Evolutionary conservation across 306 rosid species (phyloP).

Genomic region (Hippophae gyantsensis): DNA sequence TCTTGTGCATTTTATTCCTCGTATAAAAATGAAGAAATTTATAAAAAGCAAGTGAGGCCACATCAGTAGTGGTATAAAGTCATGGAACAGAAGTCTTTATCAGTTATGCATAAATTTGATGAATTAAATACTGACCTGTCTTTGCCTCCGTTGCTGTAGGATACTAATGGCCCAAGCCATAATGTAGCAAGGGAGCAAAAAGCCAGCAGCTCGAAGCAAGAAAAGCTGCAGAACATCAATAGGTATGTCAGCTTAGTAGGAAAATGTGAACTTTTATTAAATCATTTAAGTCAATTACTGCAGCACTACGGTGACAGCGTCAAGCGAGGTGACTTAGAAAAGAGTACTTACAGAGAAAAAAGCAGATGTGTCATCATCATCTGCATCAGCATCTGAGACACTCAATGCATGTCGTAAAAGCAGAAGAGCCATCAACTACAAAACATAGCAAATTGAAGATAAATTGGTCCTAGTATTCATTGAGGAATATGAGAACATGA

Average conservation of each 20-base stretch:
- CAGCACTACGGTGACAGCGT: neutral
- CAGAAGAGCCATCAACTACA: constrained; percentile 85
- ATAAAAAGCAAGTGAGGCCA: no score
- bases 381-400: constrained; percentile 42
- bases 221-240: constrained; percentile 29
- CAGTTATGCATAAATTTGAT: neutral
- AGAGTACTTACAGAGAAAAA: constrained; percentile 66
- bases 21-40: no score
- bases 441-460: constrained; percentile 13
- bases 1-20: no score
- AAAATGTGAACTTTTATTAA: neutral
- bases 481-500: neutral
- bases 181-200: constrained; percentile 92
- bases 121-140: constrained; percentile 48
- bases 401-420: constrained; percentile 79
- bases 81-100: no score
- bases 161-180: constrained; percentile 99
- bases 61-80: no score
- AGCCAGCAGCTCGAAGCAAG: constrained; percentile 92
- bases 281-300: neutral
- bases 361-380: constrained; percentile 50
- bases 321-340: neutral
- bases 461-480: neutral
- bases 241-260: constrained; percentile 13
- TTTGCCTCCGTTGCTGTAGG: constrained; percentile 89